Evolutionary conservation across 495 filamentous ascomycete species (phyloP).

Genomic region (Terfezia boudieri): DNA sequence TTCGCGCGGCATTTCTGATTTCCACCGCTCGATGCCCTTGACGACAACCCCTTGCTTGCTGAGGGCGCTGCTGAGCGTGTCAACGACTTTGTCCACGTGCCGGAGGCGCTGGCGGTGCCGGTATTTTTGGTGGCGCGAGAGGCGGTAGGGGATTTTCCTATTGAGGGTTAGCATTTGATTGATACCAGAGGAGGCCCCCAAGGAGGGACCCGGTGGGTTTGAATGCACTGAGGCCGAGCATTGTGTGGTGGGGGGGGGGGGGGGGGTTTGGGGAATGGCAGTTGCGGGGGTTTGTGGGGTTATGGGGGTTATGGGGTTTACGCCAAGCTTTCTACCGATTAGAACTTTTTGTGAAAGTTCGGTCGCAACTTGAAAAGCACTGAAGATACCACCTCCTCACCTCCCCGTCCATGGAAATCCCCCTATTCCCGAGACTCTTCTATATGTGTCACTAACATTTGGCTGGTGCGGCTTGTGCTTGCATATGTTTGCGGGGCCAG

Average conservation of each 20-base stretch:
- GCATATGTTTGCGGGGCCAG: too few species aligned
- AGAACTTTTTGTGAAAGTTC: too few species aligned
- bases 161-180: not conserved
- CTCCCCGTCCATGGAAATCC: too few species aligned
- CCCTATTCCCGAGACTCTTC: too few species aligned
- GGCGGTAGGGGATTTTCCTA: conserved; percentile 96
- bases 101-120: conserved; percentile 72
- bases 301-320: too few species aligned
- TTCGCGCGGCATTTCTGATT: conserved; percentile 84
- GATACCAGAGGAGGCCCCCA: conserved; percentile 66
- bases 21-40: conserved; percentile 67
- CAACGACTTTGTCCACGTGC: conserved; percentile 63
- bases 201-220: conserved; percentile 51
- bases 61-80: conserved; percentile 51
- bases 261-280: too few species aligned
- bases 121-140: conserved; percentile 72
- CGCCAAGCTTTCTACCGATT: too few species aligned
- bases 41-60: conserved; percentile 40
- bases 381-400: too few species aligned
- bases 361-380: too few species aligned
- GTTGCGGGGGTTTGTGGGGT: not conserved
- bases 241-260: too few species aligned
- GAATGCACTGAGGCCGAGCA: conserved; percentile 50
- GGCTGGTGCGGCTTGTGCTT: too few species aligned
- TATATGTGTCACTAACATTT: too few species aligned